These are phyloP conservation scores for Rugosomyces carneus DNA, from an alignment of 1,284 basidiomycete genomes.

Conservation along the genomic window DNA sequence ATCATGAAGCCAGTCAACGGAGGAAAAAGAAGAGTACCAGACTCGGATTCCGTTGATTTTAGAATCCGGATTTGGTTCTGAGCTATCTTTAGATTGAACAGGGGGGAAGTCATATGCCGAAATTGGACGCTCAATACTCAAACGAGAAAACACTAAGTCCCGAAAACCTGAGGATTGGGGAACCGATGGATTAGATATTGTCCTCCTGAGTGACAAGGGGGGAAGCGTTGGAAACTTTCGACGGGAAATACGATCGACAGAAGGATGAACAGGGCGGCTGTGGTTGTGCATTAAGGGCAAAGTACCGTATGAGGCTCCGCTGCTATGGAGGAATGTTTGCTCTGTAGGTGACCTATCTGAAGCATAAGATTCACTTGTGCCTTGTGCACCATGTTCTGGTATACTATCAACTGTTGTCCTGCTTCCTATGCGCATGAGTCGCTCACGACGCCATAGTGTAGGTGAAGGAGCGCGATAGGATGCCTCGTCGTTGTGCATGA, in stretches of 20 bases:
- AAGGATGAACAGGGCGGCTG: slow-evolving; percentile 21
- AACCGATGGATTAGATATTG: slow-evolving; percentile 28
- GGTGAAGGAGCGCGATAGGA: slow-evolving; percentile 25
- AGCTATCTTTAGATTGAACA: slow-evolving; percentile 28
- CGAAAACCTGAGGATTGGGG: slow-evolving; percentile 30
- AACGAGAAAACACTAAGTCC: slow-evolving; percentile 34
- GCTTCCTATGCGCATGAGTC: slow-evolving; percentile 45
- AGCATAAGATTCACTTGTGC: slow-evolving; percentile 14
- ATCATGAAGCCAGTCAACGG: slow-evolving; percentile 90
- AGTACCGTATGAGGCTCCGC: slow-evolving; percentile 43
- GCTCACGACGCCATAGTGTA: slow-evolving; percentile 46
- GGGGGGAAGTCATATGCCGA: slow-evolving; percentile 65
- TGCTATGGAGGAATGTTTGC: slow-evolving; percentile 22
- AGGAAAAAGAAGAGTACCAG: slow-evolving; percentile 85
- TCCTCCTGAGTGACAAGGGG: slow-evolving; percentile 27
- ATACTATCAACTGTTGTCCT: slow-evolving; percentile 17
- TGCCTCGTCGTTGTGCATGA: slow-evolving; percentile 6
- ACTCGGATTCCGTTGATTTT: slow-evolving; percentile 83
- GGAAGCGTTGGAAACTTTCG: slow-evolving; percentile 31
- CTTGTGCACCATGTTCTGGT: slow-evolving; percentile 3
- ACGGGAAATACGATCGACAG: slow-evolving; percentile 26
- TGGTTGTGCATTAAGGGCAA: slow-evolving; percentile 29
- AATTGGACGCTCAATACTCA: slow-evolving; percentile 50
- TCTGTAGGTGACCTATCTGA: slow-evolving; percentile 18
- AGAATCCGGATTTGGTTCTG: slow-evolving; percentile 50